These are phyloP conservation scores for Candida parachauliodes DNA, from an alignment of 805 yeast species.

Conservation along the genomic window DNA sequence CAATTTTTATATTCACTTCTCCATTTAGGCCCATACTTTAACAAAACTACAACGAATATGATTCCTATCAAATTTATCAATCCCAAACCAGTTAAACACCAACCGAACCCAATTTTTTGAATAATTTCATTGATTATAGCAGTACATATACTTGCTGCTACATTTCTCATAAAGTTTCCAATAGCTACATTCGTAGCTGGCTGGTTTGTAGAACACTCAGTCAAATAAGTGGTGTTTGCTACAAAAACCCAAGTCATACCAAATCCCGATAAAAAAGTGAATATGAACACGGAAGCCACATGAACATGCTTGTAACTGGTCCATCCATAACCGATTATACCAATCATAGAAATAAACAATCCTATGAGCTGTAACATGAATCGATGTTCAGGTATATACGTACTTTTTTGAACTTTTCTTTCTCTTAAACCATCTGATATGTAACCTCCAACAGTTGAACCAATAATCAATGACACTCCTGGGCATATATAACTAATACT, in stretches of 20 bases:
- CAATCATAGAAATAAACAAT: constrained; percentile 37
- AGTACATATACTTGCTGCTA: constrained; percentile 53
- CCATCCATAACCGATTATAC: constrained; percentile 54
- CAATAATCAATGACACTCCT: constrained; percentile 45
- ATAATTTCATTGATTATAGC: constrained; percentile 37
- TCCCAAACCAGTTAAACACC: constrained; percentile 55
- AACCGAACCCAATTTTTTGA: constrained; percentile 43
- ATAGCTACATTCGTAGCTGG: constrained; percentile 54
- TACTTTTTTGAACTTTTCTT: constrained; percentile 25
- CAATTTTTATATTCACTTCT: constrained; percentile 13
- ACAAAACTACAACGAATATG: constrained; percentile 15
- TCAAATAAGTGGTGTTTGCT: constrained; percentile 49
- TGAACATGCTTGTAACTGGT: constrained; percentile 33
- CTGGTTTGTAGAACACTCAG: constrained; percentile 47
- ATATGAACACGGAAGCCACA: constrained; percentile 38
- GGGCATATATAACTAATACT: constrained; percentile 52
- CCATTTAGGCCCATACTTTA: constrained; percentile 22
- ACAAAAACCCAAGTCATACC: constrained; percentile 57
- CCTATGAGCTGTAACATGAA: constrained; percentile 44
- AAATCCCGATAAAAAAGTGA: constrained; percentile 45
- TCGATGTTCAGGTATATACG: constrained; percentile 46
- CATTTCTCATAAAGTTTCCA: constrained; percentile 50
- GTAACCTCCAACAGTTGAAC: constrained; percentile 49
- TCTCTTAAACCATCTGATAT: constrained; percentile 39
- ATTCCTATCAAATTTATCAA: constrained; percentile 19